These are phyloP conservation scores for Bothriochloa decipiens DNA, from an alignment of 176 grass and related monocot species.

Conservation along the genomic window DNA sequence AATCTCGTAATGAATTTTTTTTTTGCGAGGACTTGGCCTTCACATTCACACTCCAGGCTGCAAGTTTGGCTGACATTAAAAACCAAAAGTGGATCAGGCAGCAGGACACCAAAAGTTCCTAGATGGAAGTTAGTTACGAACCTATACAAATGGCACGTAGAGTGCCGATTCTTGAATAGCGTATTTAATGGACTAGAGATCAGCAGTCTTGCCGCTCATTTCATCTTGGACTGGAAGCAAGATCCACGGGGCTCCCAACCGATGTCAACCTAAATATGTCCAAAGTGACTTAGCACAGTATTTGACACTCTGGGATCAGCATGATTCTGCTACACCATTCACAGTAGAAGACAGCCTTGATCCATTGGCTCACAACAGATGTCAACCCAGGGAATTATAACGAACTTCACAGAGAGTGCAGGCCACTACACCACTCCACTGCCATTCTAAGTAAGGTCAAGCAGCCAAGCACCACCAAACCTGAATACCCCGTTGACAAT, in stretches of 20 bases:
- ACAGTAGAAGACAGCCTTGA: background rate
- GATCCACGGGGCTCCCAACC: background rate
- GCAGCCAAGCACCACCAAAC: background rate
- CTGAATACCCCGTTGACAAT: background rate
- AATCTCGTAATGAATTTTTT: background rate
- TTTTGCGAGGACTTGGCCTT: too few species aligned
- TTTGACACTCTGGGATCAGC: background rate
- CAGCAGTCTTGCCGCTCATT: background rate
- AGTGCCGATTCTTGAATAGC: background rate
- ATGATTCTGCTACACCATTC: background rate
- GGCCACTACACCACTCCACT: background rate
- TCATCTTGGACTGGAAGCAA: background rate
- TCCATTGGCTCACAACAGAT: background rate
- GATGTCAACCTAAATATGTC: background rate
- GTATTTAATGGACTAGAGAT: constrained; percentile 14
- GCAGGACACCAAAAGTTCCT: constrained; percentile 3
- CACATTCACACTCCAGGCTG: too few species aligned
- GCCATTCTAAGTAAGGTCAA: background rate
- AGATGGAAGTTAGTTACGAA: background rate
- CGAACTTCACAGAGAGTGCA: background rate
- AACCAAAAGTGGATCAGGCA: background rate
- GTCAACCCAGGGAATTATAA: background rate
- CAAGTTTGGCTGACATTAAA: background rate
- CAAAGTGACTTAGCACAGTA: constrained; percentile 13
- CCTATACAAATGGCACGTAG: background rate